phyloP scores from a whole-genome alignment of 306 rosid species.

The Cotoneaster glaucophyllus region DNA sequence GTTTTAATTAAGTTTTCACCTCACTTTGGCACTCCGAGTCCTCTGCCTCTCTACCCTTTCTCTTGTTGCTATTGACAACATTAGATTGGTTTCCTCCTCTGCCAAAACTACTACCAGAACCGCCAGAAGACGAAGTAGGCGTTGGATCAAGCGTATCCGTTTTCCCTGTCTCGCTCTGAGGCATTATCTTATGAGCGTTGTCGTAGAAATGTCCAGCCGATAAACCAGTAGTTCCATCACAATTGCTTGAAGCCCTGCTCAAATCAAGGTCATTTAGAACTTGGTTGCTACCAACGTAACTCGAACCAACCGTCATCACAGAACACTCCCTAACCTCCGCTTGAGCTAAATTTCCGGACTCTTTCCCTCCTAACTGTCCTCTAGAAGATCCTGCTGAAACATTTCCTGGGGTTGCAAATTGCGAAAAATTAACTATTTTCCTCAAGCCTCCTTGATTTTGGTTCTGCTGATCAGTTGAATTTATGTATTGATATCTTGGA shows the following conservation, averaged over 20 bases:
- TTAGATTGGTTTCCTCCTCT: constrained; percentile 45
- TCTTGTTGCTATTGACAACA: constrained; percentile 49
- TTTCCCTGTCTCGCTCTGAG: constrained; percentile 35
- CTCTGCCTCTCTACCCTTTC: constrained; percentile 59
- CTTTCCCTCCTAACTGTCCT: constrained; percentile 30
- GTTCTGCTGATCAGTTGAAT: constrained; percentile 26
- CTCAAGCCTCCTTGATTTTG: constrained; percentile 20
- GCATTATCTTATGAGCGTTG: constrained; percentile 27
- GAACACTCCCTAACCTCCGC: constrained; percentile 54
- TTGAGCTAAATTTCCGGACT: constrained; percentile 19
- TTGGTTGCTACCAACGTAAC: constrained; percentile 74
- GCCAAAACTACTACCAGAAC: constrained; percentile 65
- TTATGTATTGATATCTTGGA: constrained; percentile 43
- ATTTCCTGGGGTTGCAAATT: constrained; percentile 23
- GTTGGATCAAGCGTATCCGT: constrained; percentile 50
- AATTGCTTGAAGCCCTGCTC: constrained; percentile 43
- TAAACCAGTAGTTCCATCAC: constrained; percentile 38
- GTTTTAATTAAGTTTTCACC: constrained; percentile 25
- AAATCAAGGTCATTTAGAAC: constrained; percentile 38
- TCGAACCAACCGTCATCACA: constrained; percentile 59
- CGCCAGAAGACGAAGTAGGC: constrained; percentile 63
- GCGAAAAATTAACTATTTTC: constrained; percentile 38
- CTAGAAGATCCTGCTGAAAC: constrained; percentile 31
- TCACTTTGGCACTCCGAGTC: constrained; percentile 78
- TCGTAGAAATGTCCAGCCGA: constrained; percentile 35